Percentiles rank a stretch among this genome's conserved stretches.
phyloP scores from a whole-genome alignment of 495 filamentous ascomycete genomes.

The Cudoniella acicularis region DNA sequence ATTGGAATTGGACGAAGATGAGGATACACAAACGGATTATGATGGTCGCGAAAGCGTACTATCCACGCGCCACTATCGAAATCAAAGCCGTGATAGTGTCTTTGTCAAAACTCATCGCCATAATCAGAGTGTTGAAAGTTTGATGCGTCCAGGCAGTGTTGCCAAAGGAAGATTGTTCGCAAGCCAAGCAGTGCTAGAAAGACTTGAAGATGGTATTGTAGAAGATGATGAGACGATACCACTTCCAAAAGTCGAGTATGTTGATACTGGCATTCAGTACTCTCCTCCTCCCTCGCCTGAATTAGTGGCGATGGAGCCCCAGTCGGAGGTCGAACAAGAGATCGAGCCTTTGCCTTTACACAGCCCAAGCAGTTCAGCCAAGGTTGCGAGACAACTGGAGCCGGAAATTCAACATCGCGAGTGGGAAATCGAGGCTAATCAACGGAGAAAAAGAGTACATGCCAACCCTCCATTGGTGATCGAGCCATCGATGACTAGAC shows the following conservation, averaged over 20 bases:
- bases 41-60: conserved; percentile 52
- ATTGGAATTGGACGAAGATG: conserved; percentile 76
- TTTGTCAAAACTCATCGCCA: conserved; percentile 37
- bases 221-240: conserved; percentile 37
- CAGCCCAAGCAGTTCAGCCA: conserved; percentile 24
- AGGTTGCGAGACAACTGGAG: conserved; percentile 33
- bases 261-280: conserved; percentile 74
- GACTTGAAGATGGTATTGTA: conserved; percentile 44
- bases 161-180: conserved; percentile 41
- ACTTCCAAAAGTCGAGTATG: conserved; percentile 42
- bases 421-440: conserved; percentile 65
- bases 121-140: conserved; percentile 48
- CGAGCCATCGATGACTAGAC: conserved; percentile 29
- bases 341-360: conserved; percentile 37
- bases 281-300: conserved; percentile 76
- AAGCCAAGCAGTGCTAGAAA: conserved; percentile 45
- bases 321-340: conserved; percentile 20
- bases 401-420: conserved; percentile 41
- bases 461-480: conserved; percentile 38
- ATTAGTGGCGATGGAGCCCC: too few relatives aligned
- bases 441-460: conserved; percentile 61
- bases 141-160: conserved; percentile 46
- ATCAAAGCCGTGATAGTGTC: conserved; percentile 41
- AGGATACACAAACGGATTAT: conserved; percentile 48
- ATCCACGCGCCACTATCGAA: conserved; percentile 37